Conservation (phyloP, 2,329 filamentous ascomycete species). For the Apiospora marii region DNA sequence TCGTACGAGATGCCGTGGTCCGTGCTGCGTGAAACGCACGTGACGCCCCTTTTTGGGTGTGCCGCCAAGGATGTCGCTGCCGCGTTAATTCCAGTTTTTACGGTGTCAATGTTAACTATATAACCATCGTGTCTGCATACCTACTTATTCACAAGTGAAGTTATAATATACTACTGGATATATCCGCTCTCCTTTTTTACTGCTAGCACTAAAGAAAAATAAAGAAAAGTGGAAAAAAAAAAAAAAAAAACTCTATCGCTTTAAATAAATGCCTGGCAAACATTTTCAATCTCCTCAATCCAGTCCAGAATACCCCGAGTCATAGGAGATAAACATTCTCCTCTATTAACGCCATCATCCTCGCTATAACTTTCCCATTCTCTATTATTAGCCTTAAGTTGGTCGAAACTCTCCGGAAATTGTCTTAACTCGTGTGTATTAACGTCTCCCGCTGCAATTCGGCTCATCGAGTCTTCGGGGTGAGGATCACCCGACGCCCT, state of each 20-base stretch:
- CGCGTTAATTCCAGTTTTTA: too few species aligned
- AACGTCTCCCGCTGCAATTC: conserved; percentile 79
- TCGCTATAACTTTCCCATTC: conserved; percentile 52
- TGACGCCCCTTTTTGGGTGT: too few species aligned
- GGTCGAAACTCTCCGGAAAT: conserved; percentile 83
- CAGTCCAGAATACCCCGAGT: background rate
- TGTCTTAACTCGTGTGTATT: conserved; percentile 73
- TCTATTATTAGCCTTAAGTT: conserved; percentile 70
- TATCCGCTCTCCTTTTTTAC: too few species aligned
- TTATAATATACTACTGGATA: too few species aligned
- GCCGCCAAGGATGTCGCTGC: too few species aligned
- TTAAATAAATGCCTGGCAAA: background rate
- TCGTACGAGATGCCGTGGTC: too few species aligned
- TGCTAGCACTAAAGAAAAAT: too few species aligned
- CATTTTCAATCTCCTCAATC: background rate
- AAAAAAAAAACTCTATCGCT: too few species aligned
- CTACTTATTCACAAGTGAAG: too few species aligned
- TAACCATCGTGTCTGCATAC: too few species aligned
- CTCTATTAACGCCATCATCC: background rate
- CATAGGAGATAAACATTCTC: background rate
- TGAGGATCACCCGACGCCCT: conserved; percentile 76
- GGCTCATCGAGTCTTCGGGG: conserved; percentile 81
- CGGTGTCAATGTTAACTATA: too few species aligned
- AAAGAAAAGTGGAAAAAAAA: too few species aligned
- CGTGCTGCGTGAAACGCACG: background rate